Conservation (phyloP, 257 asterid genomes). For the Forsythia suspensa region DNA sequence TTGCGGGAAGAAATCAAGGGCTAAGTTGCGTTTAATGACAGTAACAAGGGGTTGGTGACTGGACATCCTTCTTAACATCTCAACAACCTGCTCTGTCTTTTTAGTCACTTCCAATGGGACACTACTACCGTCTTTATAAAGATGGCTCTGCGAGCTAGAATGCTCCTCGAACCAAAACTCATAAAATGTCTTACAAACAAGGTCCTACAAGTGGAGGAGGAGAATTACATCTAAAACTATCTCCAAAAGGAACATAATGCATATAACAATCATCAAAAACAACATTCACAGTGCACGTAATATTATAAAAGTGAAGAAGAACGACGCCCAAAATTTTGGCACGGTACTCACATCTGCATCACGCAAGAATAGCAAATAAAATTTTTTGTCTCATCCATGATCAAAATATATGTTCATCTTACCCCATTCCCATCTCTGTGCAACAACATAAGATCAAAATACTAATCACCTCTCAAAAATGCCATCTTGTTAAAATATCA, state of each 20-base stretch:
- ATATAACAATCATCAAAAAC: background rate
- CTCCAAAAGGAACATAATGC: constrained; percentile 1
- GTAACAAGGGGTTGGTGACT: constrained; percentile 76
- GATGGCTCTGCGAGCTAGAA: constrained; percentile 54
- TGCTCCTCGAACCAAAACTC: constrained; percentile 99
- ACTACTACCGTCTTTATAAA: constrained; percentile 83
- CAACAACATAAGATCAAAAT: constrained; percentile 16
- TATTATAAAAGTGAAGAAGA: background rate
- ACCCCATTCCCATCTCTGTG: background rate
- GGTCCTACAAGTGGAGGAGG: constrained; percentile 54
- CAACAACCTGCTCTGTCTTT: constrained; percentile 95
- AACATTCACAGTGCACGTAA: background rate
- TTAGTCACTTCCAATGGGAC: constrained; percentile 88
- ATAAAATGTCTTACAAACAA: constrained; percentile 97
- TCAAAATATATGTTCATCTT: background rate
- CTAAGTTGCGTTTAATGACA: constrained; percentile 76
- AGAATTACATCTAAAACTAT: constrained; percentile 25
- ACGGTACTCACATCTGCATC: constrained; percentile 5
- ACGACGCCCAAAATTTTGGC: constrained; percentile 6
- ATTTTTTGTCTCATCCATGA: background rate
- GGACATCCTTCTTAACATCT: constrained; percentile 78
- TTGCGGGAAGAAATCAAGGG: constrained; percentile 96
- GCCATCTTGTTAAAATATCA: background rate
- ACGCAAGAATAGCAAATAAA: constrained; percentile 17
- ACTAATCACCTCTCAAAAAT: background rate